Percentiles rank a stretch among this genome's conserved stretches.
Evolutionary conservation across 2,329 filamentous ascomycete species (phyloP).

Genomic region (Emericellopsis cladophorae): DNA sequence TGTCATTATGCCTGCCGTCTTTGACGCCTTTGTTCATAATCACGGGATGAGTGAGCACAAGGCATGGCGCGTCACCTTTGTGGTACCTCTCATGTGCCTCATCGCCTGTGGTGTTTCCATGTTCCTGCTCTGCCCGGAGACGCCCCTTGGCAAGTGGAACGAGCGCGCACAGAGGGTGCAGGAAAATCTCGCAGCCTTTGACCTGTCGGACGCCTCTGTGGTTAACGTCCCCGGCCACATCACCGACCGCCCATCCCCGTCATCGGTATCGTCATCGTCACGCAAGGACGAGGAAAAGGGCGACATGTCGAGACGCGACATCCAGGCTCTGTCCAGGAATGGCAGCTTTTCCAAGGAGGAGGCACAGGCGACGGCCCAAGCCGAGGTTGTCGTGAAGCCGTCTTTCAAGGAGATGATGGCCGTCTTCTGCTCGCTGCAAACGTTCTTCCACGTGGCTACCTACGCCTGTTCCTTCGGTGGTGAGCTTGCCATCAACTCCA

Average conservation of each 20-base stretch:
- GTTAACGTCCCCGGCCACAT: constrained; percentile 38
- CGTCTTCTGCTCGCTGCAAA: constrained; percentile 39
- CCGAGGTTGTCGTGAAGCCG: constrained; percentile 42
- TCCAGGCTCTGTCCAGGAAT: not conserved
- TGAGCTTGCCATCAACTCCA: constrained; percentile 49
- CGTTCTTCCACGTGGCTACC: constrained; percentile 38
- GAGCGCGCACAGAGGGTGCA: constrained; percentile 50
- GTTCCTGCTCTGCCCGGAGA: constrained; percentile 65
- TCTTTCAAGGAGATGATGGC: constrained; percentile 31
- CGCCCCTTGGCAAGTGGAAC: constrained; percentile 70
- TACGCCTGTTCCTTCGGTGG: constrained; percentile 52
- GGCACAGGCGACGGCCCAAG: constrained; percentile 39
- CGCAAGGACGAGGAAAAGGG: constrained; percentile 1
- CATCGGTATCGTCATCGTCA: too few relatives aligned
- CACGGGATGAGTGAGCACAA: constrained; percentile 49
- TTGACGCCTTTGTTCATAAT: constrained; percentile 55
- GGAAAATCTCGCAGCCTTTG: constrained; percentile 35
- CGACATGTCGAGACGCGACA: not conserved
- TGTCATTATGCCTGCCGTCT: constrained; percentile 86
- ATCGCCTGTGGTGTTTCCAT: constrained; percentile 53
- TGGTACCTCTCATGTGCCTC: constrained; percentile 73
- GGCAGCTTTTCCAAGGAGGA: constrained; percentile 29
- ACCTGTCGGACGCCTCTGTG: constrained; percentile 24
- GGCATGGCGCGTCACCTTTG: constrained; percentile 75
- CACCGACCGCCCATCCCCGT: constrained; percentile 29